Evolutionary conservation across 441 rosid genomes (phyloP).

Genomic region (Macaranga tanarius): DNA sequence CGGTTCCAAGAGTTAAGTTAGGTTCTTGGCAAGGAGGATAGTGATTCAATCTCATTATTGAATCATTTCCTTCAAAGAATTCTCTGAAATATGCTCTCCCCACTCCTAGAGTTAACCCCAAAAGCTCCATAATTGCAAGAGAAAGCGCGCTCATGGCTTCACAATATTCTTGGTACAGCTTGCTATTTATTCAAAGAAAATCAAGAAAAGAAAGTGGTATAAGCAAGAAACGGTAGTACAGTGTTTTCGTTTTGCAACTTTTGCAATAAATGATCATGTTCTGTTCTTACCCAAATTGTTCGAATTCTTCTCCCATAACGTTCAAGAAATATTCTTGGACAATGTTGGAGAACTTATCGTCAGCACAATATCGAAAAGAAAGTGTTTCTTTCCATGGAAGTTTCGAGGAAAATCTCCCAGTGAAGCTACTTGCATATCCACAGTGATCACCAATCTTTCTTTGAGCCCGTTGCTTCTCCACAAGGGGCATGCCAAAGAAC

Average conservation of each 20-base stretch:
- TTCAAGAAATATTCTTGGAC: slow-evolving; percentile 58
- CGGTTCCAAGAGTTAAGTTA: slow-evolving; percentile 85
- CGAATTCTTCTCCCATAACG: slow-evolving; percentile 69
- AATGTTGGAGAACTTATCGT: slow-evolving; percentile 34
- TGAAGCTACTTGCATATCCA: slow-evolving; percentile 93
- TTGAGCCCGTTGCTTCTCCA: slow-evolving; percentile 65
- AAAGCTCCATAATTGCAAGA: slow-evolving; percentile 79
- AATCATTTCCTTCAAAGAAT: slow-evolving; percentile 73
- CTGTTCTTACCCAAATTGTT: slow-evolving; percentile 58
- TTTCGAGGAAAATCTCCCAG: slow-evolving; percentile 77
- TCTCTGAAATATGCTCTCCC: slow-evolving; percentile 47
- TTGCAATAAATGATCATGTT: neutral
- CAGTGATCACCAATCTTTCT: slow-evolving; percentile 74
- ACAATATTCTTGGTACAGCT: slow-evolving; percentile 78
- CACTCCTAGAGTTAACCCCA: slow-evolving; percentile 72
- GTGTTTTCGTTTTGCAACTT: neutral
- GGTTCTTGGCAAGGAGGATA: slow-evolving; percentile 94
- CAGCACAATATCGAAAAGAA: slow-evolving; percentile 61
- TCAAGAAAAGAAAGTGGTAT: neutral
- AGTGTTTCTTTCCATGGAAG: slow-evolving; percentile 99
- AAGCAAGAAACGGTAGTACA: neutral
- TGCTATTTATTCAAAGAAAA: slow-evolving; percentile 33
- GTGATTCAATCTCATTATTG: slow-evolving; percentile 89
- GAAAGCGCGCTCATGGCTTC: slow-evolving; percentile 79
- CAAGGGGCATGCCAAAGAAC: slow-evolving; percentile 70